A percentile compares a stretch with the other conserved stretches of the same genome.
phyloP scores from a whole-genome alignment of 768 basidiomycete species.

The Rhizopogon vesiculosus region DNA sequence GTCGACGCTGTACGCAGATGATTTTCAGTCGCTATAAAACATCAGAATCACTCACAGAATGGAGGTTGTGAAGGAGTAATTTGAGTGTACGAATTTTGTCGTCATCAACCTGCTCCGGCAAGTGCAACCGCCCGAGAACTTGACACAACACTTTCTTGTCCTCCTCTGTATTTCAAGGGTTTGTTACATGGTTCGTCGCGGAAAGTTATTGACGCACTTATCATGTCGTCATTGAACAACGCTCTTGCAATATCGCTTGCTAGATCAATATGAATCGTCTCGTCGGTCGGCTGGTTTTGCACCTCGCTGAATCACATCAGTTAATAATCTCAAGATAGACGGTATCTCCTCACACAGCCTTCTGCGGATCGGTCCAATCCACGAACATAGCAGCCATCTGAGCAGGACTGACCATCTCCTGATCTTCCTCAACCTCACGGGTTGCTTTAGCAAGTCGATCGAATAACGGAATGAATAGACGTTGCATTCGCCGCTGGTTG shows the following conservation, averaged over 20 bases:
- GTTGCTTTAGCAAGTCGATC: slow-evolving; percentile 53
- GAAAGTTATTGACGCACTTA: slow-evolving; percentile 39
- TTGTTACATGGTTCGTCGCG: not conserved
- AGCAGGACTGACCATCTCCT: slow-evolving; percentile 66
- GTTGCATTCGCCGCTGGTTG: slow-evolving; percentile 72
- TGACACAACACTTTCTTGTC: slow-evolving; percentile 62
- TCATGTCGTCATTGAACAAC: slow-evolving; percentile 43
- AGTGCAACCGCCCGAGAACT: slow-evolving; percentile 53
- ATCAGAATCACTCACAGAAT: slow-evolving; percentile 35
- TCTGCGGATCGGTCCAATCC: slow-evolving; percentile 87
- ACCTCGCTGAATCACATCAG: slow-evolving; percentile 29
- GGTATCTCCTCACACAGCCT: slow-evolving; percentile 46
- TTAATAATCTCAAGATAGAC: not conserved
- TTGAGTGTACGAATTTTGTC: slow-evolving; percentile 61
- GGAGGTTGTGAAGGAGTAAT: slow-evolving; percentile 55
- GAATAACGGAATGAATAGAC: slow-evolving; percentile 67
- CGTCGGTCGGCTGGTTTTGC: slow-evolving; percentile 33
- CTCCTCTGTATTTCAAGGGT: slow-evolving; percentile 37
- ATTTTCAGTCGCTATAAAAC: not conserved
- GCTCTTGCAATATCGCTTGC: slow-evolving; percentile 46
- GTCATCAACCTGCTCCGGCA: slow-evolving; percentile 70
- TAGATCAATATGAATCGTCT: slow-evolving; percentile 49
- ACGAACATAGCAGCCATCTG: slow-evolving; percentile 77
- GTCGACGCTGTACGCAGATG: slow-evolving; percentile 42
- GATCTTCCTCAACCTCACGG: slow-evolving; percentile 63